Conservation (phyloP, 768 basidiomycete genomes). For the Trametes gibbosa region DNA sequence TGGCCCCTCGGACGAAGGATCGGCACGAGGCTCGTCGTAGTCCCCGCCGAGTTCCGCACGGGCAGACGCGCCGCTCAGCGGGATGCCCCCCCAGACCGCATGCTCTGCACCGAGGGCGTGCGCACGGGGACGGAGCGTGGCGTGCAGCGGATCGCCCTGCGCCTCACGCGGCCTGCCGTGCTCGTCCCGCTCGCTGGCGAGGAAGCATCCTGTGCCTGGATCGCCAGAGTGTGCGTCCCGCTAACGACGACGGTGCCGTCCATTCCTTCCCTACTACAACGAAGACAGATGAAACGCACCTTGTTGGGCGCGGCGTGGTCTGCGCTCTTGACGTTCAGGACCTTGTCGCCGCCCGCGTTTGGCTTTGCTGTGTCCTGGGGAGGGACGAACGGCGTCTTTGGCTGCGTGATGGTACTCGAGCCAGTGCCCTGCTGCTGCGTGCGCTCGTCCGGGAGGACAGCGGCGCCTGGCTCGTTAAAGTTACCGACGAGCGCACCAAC, state of each 20-base stretch:
- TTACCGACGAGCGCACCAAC: conserved; percentile 47
- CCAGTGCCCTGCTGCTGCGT: neutral
- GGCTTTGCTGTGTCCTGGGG: neutral
- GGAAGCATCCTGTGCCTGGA: conserved; percentile 6
- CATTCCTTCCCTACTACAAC: neutral
- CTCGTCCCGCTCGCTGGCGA: neutral
- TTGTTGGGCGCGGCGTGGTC: conserved; percentile 11
- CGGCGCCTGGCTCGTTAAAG: conserved; percentile 43
- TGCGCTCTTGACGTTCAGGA: neutral
- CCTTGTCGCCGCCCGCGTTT: neutral
- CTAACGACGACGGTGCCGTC: neutral
- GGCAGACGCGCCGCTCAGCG: conserved; percentile 3
- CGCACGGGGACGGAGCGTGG: conserved; percentile 20
- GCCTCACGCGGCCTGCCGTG: conserved; percentile 8
- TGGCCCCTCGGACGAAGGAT: no score
- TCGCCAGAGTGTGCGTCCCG: conserved; percentile 5
- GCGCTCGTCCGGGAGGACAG: conserved; percentile 44
- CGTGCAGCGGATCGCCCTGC: conserved; percentile 19
- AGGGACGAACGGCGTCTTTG: neutral
- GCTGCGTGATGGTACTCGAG: neutral
- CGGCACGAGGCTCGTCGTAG: neutral
- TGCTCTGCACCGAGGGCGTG: conserved; percentile 22
- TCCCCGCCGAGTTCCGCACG: conserved; percentile 1
- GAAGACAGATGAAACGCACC: conserved; percentile 9
- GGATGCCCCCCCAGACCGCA: conserved; percentile 19